A percentile compares a stretch with the other conserved stretches of the same genome.
Evolutionary conservation across 2,329 filamentous ascomycete genomes (phyloP).

Genomic region (Aureobasidium subglaciale): DNA sequence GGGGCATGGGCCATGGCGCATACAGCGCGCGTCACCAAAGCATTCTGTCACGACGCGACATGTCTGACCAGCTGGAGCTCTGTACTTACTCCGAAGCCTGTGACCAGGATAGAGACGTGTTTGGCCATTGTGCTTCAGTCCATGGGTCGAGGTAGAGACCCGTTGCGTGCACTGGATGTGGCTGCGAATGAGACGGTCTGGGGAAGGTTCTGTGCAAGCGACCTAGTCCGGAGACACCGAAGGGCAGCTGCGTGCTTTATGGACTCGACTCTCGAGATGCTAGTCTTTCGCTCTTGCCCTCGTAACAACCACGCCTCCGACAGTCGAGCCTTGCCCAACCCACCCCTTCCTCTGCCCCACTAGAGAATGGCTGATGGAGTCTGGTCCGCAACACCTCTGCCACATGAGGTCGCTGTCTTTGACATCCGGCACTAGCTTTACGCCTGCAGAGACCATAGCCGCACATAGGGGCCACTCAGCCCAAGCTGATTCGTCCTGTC

Average conservation of each 20-base stretch:
- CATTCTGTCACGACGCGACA: background rate
- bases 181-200: background rate
- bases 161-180: background rate
- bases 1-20: no score
- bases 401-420: background rate
- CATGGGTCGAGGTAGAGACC: background rate
- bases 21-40: no score
- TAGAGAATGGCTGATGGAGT: no score
- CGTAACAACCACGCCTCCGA: background rate
- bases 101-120: constrained; percentile 35
- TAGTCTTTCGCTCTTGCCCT: background rate
- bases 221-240: background rate
- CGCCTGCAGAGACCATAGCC: background rate
- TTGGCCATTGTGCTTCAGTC: constrained; percentile 23
- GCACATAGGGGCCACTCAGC: background rate
- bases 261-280: background rate
- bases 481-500: background rate
- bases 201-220: background rate
- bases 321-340: background rate
- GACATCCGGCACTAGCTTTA: background rate
- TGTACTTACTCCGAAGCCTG: constrained; percentile 38
- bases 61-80: background rate
- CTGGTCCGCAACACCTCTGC: background rate
- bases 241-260: background rate
- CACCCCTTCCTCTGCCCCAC: no score